Evolutionary conservation across 345 rosid species (phyloP).

Genomic region (Salix purpurea): DNA sequence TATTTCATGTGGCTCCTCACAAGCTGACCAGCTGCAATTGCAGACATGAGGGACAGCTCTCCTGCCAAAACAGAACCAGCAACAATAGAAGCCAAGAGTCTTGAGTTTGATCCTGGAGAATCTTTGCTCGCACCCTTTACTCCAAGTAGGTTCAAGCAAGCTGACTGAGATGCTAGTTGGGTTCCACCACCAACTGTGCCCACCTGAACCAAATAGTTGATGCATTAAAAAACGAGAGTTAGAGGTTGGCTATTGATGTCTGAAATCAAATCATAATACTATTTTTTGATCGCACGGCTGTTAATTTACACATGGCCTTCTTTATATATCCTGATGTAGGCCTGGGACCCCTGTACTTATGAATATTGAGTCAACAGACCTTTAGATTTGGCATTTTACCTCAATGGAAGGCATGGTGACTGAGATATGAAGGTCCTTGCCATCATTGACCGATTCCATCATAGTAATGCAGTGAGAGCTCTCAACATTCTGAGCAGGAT

Average conservation of each 20-base stretch:
- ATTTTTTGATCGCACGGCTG: neutral
- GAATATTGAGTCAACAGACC: neutral
- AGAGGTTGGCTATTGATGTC: neutral
- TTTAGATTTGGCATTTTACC: constrained; percentile 24
- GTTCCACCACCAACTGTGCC: constrained; percentile 93
- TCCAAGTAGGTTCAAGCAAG: constrained; percentile 73
- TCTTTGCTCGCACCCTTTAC: constrained; percentile 72
- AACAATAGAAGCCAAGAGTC: constrained; percentile 63
- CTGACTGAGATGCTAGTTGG: constrained; percentile 83
- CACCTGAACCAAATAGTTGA: constrained; percentile 37
- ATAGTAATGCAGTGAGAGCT: constrained; percentile 88
- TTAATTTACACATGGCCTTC: neutral
- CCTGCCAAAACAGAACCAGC: constrained; percentile 84
- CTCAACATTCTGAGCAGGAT: constrained; percentile 86
- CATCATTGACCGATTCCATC: constrained; percentile 80
- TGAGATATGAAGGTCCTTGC: constrained; percentile 72
- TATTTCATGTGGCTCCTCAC: constrained; percentile 87
- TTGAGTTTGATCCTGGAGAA: constrained; percentile 65
- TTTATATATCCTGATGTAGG: too few relatives aligned
- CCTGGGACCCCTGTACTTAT: too few relatives aligned
- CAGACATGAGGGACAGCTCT: constrained; percentile 83
- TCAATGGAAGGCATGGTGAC: constrained; percentile 88
- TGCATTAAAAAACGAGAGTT: neutral
- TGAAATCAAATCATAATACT: neutral
- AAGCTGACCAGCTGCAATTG: constrained; percentile 87